Evolutionary conservation across 352 stramenopile genomes (phyloP), one percentile per base, ranked within the genome.

Genomic region (Pythium myriotylum): DNA sequence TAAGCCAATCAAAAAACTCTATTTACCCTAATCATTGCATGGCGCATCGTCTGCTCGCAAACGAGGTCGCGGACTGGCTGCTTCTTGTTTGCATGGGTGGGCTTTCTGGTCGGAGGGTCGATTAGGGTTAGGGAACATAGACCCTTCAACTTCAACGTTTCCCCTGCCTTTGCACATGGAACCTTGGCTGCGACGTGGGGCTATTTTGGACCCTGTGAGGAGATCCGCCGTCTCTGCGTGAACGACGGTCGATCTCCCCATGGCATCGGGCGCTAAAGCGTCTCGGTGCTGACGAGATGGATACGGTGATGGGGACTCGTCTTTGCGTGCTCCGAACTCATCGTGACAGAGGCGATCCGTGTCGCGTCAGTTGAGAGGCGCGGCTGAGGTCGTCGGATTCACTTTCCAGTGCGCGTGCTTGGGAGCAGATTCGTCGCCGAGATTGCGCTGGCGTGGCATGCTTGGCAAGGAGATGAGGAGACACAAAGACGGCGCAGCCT

Each of bases 141-240:
- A 23, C 9, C 37, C 57, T 65, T 65, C 57, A 66, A 66, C 59
- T 66, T 66, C 59, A 59, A 66, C 50, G 45, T 59, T 55, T 22
- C 41, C 29, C 32, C 49, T 33, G 55, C 47, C 32, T 46, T 51
- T 22, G 54, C 45, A 42, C 39, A 40, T 54, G 41, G 35, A 29
- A 33, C 57, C 51, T 49, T 32, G 12, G 54, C 26, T 22, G 40
- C 54, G 33, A 26, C 23, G 16, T 55, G 33, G 35, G 32, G 22
- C 32, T 41, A 17, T 16, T 24, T 13, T 24, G 14, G 29, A 3
- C 23, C 4, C 24, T 12, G 16, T 24, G 20, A 51, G 14, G 33
- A 35, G 45, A 37, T n/a, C n/a, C n/a, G n/a, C n/a, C n/a, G n/a
- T n/a, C n/a, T n/a, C n/a, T n/a, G n/a, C n/a, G n/a, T n/a, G n/a